Evolutionary conservation across 768 basidiomycete genomes (phyloP), one percentile per base, ranked within the genome.

Genomic region (Mycena maculata): DNA sequence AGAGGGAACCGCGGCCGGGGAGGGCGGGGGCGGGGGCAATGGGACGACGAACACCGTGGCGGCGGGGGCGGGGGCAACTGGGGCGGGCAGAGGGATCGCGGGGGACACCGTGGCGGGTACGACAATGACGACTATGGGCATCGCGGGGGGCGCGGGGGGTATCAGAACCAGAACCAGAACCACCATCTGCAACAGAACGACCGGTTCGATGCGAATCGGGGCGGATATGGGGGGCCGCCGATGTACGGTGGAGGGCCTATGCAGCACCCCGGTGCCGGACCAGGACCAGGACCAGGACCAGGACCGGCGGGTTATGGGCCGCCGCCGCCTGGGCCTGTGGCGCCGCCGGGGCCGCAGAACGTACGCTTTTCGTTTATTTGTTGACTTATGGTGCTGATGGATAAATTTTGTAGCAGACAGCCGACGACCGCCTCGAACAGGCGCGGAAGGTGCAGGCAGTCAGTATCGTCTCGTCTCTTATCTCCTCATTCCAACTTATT

Each of bases 381-480:
- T 27, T 53, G 4, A 16, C 20, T 54, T 41, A 28, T 54, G 28
- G 31, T 16, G 36, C 63, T 52, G 42, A 52, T 23, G 27, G 56
- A 70, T 65, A 48, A 36, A 12, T 45, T 23, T 41, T 53, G 36
- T 44, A 59, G 61, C 67, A 89, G 86, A 80, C 84, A 42, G 77
- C 81, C 13, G 93, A 95, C 63, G 93, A 95, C 54, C 91, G 94
- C 15, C 82, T 96, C 22, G 95, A 96, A 73, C 92, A 95, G 83
- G 94, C 94, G 10, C 87, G 90, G 60, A 92, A 87, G 77, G 93
- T 96, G 11, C 94, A 95, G 74, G 92, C 94, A 72, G 87, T 89
- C 64, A 15, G 77, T 70, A 18, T 22, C 15, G 49, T 30, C 42
- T 55, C 31, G 13, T 11, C 6, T 23, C 11, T 9, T 1, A 22